Evolutionary conservation across 2,329 filamentous ascomycete genomes (phyloP).

Genomic region (Coniochaeta ligniaria): DNA sequence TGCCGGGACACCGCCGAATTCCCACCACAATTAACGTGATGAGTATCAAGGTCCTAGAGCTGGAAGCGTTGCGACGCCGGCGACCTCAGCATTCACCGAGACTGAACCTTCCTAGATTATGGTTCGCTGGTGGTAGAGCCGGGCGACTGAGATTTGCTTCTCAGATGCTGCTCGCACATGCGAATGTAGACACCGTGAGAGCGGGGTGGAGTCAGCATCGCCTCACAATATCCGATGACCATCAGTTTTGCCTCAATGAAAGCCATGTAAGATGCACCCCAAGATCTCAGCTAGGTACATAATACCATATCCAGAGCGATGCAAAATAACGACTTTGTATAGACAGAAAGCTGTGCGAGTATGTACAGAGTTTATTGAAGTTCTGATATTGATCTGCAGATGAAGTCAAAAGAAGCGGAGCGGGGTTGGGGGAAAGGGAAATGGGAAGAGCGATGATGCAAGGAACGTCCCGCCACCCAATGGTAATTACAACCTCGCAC

Average conservation of each 20-base stretch:
- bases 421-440: not conserved
- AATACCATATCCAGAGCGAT: too few species aligned
- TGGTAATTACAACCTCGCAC: not conserved
- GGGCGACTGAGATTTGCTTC: too few species aligned
- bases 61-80: not conserved
- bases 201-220: too few species aligned
- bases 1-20: constrained; percentile 1
- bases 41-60: not conserved
- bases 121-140: too few species aligned
- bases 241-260: too few species aligned
- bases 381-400: not conserved
- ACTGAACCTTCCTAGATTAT: not conserved
- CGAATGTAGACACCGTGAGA: too few species aligned
- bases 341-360: not conserved
- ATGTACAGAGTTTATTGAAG: not conserved
- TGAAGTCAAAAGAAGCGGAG: constrained; percentile 1
- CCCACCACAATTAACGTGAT: not conserved
- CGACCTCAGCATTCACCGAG: not conserved
- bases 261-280: too few species aligned
- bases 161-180: too few species aligned
- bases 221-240: too few species aligned
- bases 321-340: not conserved
- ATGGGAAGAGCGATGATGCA: not conserved
- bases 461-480: not conserved
- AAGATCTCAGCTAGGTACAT: too few species aligned